Percentiles rank a stretch among this genome's conserved stretches.
phyloP scores from a whole-genome alignment of 2,329 filamentous ascomycete species.

The Epichloe gansuensis region DNA sequence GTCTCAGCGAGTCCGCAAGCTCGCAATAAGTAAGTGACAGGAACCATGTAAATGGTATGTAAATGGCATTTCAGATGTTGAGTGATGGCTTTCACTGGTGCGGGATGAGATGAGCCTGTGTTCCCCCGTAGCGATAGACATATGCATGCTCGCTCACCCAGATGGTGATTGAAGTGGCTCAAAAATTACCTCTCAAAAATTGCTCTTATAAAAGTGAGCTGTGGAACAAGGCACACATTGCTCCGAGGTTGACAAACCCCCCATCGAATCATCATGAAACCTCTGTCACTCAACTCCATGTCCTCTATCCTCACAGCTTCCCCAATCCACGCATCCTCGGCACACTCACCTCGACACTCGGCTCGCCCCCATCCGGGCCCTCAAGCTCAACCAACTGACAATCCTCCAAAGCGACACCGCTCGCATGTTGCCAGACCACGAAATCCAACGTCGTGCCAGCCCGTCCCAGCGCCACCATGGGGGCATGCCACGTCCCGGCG shows the following conservation, averaged over 20 bases:
- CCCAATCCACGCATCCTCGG: conserved; percentile 9
- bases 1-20: too few relatives aligned
- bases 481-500: conserved; percentile 87
- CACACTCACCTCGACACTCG: conserved; percentile 26
- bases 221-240: too few relatives aligned
- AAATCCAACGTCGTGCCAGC: conserved; percentile 57
- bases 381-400: conserved; percentile 61
- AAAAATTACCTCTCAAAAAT: background rate
- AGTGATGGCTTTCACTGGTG: too few relatives aligned
- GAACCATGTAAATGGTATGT: too few relatives aligned
- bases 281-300: too few relatives aligned
- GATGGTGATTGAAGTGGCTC: background rate
- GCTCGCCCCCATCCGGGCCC: conserved; percentile 21
- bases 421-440: conserved; percentile 78
- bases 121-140: too few relatives aligned
- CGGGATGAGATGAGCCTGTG: too few relatives aligned
- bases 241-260: too few relatives aligned
- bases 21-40: too few relatives aligned
- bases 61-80: too few relatives aligned
- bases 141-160: background rate
- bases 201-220: background rate
- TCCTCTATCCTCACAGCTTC: conserved; percentile 5
- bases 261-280: too few relatives aligned
- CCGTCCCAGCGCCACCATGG: conserved; percentile 75
- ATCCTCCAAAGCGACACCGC: conserved; percentile 70